Base-by-base conservation (phyloP, 495 filamentous ascomycete genomes). In the Hypoxylon trugodes region DNA sequence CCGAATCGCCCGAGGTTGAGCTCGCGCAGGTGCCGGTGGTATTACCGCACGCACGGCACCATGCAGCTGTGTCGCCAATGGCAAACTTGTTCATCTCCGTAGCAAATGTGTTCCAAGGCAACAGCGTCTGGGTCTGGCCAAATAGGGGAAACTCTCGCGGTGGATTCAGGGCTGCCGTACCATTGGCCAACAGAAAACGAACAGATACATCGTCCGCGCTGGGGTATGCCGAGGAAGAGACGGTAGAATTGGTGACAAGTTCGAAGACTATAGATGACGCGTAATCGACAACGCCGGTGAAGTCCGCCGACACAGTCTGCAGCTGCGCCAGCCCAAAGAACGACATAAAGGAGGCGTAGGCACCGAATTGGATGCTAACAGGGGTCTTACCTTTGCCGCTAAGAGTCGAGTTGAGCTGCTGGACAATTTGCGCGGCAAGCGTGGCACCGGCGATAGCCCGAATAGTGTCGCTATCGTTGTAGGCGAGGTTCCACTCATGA, bases 101-200 rank as follows among this genome's bases (percentile, higher is more conserved):
- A 2, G 71, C 69, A 77, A 96, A 96, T 22, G 86, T 85, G 18
- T 37, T 72, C 81, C 86, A 94, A 15, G 81, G 74, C 15, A 94
- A 70, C 6, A 76, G 72, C 4, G 74, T 77, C 46, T 82, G 77
- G 4, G 74, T 69, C 56, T 77, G 76, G 19, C 85, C 85, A 64
- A 96, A 94, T 2, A 96, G 80, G 2, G 90, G 86, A 73, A 85
- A 93, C 3, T 78, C 67, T 47, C 68, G 67, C 5, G 61, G 57
- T 6, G 52, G 1, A 4, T 55, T 16, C 22, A 72, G 74, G 15
- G 79, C 73, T n/a, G 82, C 81, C 10, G 89, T 89, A 37, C 89
- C 89, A 70, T 96, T 96, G 65, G 86, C 82, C 73, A 93, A 86
- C 8, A 90, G 74, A 76, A 93, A 92, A 33, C 92, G 86, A 24